Conservation (phyloP, 1,284 basidiomycete species). For the Rhodotorula glutinis region DNA sequence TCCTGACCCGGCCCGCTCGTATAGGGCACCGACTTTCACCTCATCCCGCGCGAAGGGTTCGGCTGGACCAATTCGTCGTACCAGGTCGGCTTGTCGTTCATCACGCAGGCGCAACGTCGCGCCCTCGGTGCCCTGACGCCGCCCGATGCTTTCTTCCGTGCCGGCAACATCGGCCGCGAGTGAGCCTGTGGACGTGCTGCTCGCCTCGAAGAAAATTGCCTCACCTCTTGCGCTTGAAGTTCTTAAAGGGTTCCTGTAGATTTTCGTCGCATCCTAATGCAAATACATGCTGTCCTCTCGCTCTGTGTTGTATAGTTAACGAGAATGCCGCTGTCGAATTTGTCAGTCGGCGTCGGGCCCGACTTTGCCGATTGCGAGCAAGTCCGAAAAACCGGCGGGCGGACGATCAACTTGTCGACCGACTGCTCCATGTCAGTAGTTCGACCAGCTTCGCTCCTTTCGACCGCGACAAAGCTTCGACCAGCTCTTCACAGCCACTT, state of each 20-base stretch:
- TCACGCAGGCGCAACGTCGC: constrained; percentile 88
- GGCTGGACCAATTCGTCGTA: constrained; percentile 84
- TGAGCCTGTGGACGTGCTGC: neutral
- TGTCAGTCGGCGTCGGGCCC: too few relatives aligned
- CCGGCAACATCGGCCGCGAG: constrained; percentile 4
- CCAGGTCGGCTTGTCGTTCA: constrained; percentile 90
- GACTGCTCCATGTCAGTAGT: neutral
- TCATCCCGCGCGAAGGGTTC: constrained; percentile 93
- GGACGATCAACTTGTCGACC: neutral
- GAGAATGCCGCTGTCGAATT: too few relatives aligned
- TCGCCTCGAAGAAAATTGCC: too few relatives aligned
- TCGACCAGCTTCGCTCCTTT: neutral
- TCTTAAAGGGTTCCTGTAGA: too few relatives aligned
- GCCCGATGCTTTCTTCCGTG: constrained; percentile 76
- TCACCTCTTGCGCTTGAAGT: too few relatives aligned
- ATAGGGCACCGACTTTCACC: constrained; percentile 96
- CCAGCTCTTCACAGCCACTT: neutral
- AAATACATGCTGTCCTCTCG: neutral
- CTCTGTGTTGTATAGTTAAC: too few relatives aligned
- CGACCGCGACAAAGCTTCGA: neutral
- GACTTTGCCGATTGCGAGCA: neutral
- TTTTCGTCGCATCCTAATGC: neutral
- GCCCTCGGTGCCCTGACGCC: constrained; percentile 89
- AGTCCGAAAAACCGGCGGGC: neutral
- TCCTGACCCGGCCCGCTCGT: too few relatives aligned